Conservation (phyloP, 2,329 filamentous ascomycete genomes). For the Dryadomyces quercivorus region DNA sequence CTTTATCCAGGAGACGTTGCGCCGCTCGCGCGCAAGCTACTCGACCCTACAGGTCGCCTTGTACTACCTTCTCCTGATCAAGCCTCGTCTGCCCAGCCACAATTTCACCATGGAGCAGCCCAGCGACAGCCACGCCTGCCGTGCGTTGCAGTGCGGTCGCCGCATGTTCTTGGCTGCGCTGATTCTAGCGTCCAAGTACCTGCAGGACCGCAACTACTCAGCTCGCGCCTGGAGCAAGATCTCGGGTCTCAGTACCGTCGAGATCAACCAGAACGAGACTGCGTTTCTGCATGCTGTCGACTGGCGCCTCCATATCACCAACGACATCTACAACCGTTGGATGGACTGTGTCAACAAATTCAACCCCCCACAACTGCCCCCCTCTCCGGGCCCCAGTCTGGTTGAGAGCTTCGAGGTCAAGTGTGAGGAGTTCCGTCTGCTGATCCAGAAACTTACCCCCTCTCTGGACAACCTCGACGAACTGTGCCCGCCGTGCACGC, state of each 20-base stretch:
- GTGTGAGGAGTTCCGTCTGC: slow-evolving; percentile 43
- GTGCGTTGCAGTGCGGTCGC: slow-evolving; percentile 85
- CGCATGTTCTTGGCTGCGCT: slow-evolving; percentile 95
- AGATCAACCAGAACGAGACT: slow-evolving; percentile 96
- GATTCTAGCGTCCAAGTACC: slow-evolving; percentile 93
- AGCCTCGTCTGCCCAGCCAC: slow-evolving; percentile 69
- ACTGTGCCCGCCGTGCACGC: slow-evolving; percentile 25
- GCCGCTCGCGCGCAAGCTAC: slow-evolving; percentile 90
- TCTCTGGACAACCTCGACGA: slow-evolving; percentile 46
- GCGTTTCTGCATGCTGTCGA: slow-evolving; percentile 80
- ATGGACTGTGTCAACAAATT: slow-evolving; percentile 83
- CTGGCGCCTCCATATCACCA: slow-evolving; percentile 91
- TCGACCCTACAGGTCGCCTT: slow-evolving; percentile 93
- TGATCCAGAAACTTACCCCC: slow-evolving; percentile 44
- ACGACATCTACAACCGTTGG: slow-evolving; percentile 83
- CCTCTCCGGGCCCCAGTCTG: slow-evolving; percentile 25
- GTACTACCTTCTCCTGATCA: slow-evolving; percentile 92
- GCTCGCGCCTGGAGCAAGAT: slow-evolving; percentile 98
- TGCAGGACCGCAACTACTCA: slow-evolving; percentile 96
- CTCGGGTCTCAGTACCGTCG: slow-evolving; percentile 80
- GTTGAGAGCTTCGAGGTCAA: slow-evolving; percentile 29
- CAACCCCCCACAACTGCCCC: slow-evolving; percentile 51
- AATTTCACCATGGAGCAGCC: slow-evolving; percentile 82
- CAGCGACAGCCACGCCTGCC: slow-evolving; percentile 56
- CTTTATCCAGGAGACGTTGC: slow-evolving; percentile 95